Conservation (phyloP, 192 early-diverging fungal genomes). For the Jimgerdemannia flammicorona region DNA sequence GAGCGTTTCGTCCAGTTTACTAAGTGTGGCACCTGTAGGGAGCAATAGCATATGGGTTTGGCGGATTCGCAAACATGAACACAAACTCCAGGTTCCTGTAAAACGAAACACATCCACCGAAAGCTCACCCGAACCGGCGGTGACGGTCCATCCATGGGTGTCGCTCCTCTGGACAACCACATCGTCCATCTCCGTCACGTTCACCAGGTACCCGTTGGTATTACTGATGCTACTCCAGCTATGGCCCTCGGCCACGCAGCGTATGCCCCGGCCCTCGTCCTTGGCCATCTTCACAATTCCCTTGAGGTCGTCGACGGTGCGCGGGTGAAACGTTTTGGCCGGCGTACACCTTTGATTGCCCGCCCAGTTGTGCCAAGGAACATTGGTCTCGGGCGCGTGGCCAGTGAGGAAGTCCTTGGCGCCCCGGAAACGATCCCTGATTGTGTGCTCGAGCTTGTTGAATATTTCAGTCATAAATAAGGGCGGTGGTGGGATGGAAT, state of each 20-base stretch:
- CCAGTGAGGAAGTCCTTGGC: background rate
- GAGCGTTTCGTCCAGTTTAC: conserved; percentile 20
- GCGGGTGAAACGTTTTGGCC: conserved; percentile 22
- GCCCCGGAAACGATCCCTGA: background rate
- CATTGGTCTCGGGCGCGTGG: background rate
- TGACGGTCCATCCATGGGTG: conserved; percentile 20
- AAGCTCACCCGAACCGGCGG: conserved; percentile 29
- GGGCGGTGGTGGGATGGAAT: too few species aligned
- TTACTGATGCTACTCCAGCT: conserved; percentile 22
- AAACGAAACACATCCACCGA: background rate
- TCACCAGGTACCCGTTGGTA: conserved; percentile 21
- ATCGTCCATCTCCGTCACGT: conserved; percentile 14
- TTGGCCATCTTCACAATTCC: conserved; percentile 19
- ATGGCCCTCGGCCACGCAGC: conserved; percentile 24
- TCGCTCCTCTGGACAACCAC: conserved; percentile 8
- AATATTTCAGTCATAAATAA: background rate
- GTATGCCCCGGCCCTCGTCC: conserved; percentile 14
- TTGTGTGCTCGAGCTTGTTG: background rate
- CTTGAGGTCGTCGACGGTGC: conserved; percentile 15
- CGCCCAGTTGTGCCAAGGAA: conserved; percentile 25
- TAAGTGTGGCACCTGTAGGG: conserved; percentile 18
- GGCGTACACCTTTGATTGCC: conserved; percentile 16
- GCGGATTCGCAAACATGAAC: too few species aligned
- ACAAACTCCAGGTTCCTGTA: background rate
- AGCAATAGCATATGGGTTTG: too few species aligned